Evolutionary conservation across 805 yeast species (phyloP), one percentile per base, ranked within the genome.

Genomic region (Teunomyces funiuensis): DNA sequence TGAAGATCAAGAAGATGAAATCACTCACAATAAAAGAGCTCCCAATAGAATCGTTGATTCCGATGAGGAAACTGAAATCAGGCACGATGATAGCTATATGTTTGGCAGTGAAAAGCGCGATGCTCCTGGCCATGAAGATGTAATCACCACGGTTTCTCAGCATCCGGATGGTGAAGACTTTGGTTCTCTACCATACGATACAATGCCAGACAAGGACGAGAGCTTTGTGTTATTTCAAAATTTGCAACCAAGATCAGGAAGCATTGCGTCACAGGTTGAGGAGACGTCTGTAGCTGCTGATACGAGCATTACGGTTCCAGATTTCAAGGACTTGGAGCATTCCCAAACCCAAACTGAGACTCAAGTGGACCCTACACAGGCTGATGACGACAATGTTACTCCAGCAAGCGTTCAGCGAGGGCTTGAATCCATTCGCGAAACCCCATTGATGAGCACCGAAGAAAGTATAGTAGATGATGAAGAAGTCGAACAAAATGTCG

Each of bases 81-180:
- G 57, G 27, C 43, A 44, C 29, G 63, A 61, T 43, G 66, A 61
- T 38, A 55, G 62, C 33, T 60, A 53, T 36, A 60, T 60, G 66
- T 58, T 59, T 48, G 65, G 61, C 13, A 43, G 45, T 8, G 43
- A 42, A 28, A 33, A 43, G 16, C 39, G 38, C n/a, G 44, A 42
- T 42, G 45, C 22, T 31, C 44, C 23, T 18, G 42, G 38, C 15
- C 39, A 43, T 16, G 52, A 51, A 7, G 47, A 43, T 10, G 30
- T 45, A 14, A 48, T 53, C 10, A 51, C 54, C 2, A 54, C 57
- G 4, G 41, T 44, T 6, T 34, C 37, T n/a, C 37, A 23, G 7
- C n/a, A 33, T 28, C 37, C 20, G 11, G 25, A 10, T 27, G 8
- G 5, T 17, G 41, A 43, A 22, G 15, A 20, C 14, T 31, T 31